Percentiles rank a stretch among this genome's conserved stretches.
Conservation (phyloP, 2,329 filamentous ascomycete genomes). For the Botrytis aclada region DNA sequence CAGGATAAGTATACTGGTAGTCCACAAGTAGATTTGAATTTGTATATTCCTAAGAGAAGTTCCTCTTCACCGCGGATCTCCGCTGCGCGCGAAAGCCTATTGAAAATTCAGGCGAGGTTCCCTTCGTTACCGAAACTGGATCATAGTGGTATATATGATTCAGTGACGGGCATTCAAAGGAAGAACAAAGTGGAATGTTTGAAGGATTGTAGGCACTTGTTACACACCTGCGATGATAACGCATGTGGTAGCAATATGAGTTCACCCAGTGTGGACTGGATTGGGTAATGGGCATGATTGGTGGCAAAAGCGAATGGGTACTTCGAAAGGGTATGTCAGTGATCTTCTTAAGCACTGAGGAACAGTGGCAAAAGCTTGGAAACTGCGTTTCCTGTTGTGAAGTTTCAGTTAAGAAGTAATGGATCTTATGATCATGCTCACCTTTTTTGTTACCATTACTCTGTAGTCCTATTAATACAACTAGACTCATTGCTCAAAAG, state of each 20-base stretch:
- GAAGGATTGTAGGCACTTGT: neutral
- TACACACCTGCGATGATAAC: slow-evolving; percentile 25
- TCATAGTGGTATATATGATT: slow-evolving; percentile 23
- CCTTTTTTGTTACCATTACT: neutral
- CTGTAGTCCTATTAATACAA: neutral
- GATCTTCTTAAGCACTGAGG: neutral
- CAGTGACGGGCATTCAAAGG: slow-evolving; percentile 19
- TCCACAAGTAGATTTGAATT: neutral
- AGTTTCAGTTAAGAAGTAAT: neutral
- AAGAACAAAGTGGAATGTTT: neutral
- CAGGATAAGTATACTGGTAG: neutral
- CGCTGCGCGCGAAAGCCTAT: neutral
- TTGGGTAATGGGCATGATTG: slow-evolving; percentile 20
- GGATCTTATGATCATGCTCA: neutral
- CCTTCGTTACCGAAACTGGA: slow-evolving; percentile 19
- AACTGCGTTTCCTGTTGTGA: neutral
- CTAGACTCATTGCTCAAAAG: neutral
- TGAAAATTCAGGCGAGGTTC: slow-evolving; percentile 3
- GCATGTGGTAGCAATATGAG: slow-evolving; percentile 16
- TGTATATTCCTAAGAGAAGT: neutral
- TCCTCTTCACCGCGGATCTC: neutral
- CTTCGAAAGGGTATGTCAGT: neutral
- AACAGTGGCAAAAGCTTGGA: neutral
- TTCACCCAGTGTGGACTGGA: slow-evolving; percentile 30
- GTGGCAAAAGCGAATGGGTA: neutral